Conservation (phyloP, 2,329 filamentous ascomycete genomes). For the Colletotrichum sansevieriae region DNA sequence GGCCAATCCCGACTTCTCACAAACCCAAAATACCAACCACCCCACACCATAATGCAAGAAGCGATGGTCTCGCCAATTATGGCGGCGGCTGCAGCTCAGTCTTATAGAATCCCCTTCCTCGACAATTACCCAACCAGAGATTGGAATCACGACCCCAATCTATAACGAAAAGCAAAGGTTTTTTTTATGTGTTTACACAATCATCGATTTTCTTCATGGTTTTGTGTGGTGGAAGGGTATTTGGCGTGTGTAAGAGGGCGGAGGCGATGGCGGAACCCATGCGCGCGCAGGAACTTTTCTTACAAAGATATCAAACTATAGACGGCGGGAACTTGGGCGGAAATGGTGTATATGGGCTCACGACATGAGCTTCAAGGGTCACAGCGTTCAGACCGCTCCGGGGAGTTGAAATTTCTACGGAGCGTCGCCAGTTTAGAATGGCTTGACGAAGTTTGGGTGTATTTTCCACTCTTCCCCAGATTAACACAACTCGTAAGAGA, state of each 20-base stretch:
- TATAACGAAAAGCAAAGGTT: conserved; percentile 32
- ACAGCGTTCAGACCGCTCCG: conserved; percentile 20
- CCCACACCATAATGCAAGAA: conserved; percentile 18
- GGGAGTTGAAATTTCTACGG: conserved; percentile 2
- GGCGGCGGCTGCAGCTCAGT: conserved; percentile 22
- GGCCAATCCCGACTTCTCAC: conserved; percentile 37
- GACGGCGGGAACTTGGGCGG: conserved; percentile 22
- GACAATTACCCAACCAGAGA: conserved; percentile 31
- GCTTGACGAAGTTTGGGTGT: conserved; percentile 30
- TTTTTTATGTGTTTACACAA: conserved; percentile 12
- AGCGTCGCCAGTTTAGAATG: conserved; percentile 30
- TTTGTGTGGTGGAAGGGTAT: conserved; percentile 13
- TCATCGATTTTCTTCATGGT: conserved; percentile 14
- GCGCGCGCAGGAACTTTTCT: background rate
- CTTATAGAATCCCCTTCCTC: conserved; percentile 34
- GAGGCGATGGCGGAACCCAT: conserved; percentile 22
- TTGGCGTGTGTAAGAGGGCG: conserved; percentile 14
- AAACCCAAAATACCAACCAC: conserved; percentile 29
- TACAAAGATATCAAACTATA: conserved; percentile 36
- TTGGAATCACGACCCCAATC: conserved; percentile 36
- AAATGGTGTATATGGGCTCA: conserved; percentile 26
- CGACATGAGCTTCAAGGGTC: conserved; percentile 9
- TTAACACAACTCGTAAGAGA: conserved; percentile 5
- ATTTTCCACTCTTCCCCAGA: background rate
- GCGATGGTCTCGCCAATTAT: conserved; percentile 10